Evolutionary conservation across 495 filamentous ascomycete genomes (phyloP), one percentile per base, ranked within the genome.

Genomic region (Rhizodiscina lignyota): DNA sequence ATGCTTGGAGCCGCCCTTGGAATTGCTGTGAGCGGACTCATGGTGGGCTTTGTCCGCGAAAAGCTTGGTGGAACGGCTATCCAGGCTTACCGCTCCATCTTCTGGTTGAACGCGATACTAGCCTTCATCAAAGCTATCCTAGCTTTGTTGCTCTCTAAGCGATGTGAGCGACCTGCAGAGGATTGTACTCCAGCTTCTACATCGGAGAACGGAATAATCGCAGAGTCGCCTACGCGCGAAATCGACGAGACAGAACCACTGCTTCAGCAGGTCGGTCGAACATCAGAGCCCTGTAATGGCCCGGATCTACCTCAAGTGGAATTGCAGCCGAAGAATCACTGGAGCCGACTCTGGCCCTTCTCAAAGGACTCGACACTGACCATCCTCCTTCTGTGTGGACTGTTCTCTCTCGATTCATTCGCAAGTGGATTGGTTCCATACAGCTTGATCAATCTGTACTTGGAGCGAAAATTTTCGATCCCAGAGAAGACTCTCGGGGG

Each of bases 351-450:
- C n/a, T n/a, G n/a, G n/a, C n/a, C n/a, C n/a, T n/a, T n/a, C n/a
- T n/a, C n/a, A n/a, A n/a, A n/a, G n/a, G n/a, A n/a, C n/a, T n/a
- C n/a, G n/a, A n/a, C n/a, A n/a, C n/a, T n/a, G n/a, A n/a, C n/a
- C n/a, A 67, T 92, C 38, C 50, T 74, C 33, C 67, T 75, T n/a
- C 60, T 93, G 0, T 83, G 79, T 56, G 64, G 80, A 34, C 60
- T 93, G 8, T 75, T 93, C 42, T 70, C 71, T 24, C 49, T 92
- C 2, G 85, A 94, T 58, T 75, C 75, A 0, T 64, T 89, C 30
- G 79, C 82, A 2, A 79, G 79, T 27, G 81, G 83, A 20, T 71
- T 92, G 61, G 77, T 75, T 32, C 67, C 71, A n/a, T n/a, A n/a
- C n/a, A n/a, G n/a, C n/a, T n/a, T n/a, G n/a, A n/a, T n/a, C n/a